A percentile compares a stretch with the other conserved stretches of the same genome.
These are phyloP conservation scores for Haplographium delicatum DNA, from an alignment of 495 filamentous ascomycete species.

Conservation along the genomic window DNA sequence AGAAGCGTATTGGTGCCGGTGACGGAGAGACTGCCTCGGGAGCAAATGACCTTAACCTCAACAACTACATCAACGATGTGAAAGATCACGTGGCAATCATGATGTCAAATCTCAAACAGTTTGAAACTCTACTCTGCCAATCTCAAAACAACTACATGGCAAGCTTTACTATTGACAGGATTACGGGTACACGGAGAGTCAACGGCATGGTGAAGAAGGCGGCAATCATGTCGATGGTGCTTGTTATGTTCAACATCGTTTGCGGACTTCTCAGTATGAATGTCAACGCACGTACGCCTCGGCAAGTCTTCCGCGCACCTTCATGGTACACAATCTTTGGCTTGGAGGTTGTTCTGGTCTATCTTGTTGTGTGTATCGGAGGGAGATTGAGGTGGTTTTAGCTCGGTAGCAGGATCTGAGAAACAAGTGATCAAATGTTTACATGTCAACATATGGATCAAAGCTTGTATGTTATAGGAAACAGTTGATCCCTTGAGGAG, in stretches of 20 bases:
- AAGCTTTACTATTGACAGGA: constrained; percentile 81
- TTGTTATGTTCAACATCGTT: constrained; percentile 88
- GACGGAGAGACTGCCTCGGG: constrained; percentile 93
- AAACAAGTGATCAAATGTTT: no score
- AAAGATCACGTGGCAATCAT: constrained; percentile 98
- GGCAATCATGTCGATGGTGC: constrained; percentile 82
- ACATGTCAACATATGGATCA: no score
- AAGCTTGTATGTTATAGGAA: no score
- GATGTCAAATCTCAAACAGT: constrained; percentile 88
- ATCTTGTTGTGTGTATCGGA: constrained; percentile 43
- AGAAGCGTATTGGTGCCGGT: constrained; percentile 52
- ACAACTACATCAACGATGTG: constrained; percentile 88
- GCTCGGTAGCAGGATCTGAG: neutral
- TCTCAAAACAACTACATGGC: constrained; percentile 93
- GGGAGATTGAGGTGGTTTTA: constrained; percentile 39
- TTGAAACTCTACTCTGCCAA: constrained; percentile 90
- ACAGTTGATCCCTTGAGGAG: neutral
- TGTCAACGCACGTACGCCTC: constrained; percentile 64
- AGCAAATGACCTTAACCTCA: constrained; percentile 85
- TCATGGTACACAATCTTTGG: constrained; percentile 53
- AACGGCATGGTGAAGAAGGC: constrained; percentile 84
- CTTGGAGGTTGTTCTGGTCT: constrained; percentile 52
- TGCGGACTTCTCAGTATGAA: constrained; percentile 98
- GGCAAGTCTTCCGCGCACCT: neutral
- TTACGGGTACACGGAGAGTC: constrained; percentile 66